Conservation (phyloP, 768 basidiomycete genomes). For the Lentinula aciculospora region DNA sequence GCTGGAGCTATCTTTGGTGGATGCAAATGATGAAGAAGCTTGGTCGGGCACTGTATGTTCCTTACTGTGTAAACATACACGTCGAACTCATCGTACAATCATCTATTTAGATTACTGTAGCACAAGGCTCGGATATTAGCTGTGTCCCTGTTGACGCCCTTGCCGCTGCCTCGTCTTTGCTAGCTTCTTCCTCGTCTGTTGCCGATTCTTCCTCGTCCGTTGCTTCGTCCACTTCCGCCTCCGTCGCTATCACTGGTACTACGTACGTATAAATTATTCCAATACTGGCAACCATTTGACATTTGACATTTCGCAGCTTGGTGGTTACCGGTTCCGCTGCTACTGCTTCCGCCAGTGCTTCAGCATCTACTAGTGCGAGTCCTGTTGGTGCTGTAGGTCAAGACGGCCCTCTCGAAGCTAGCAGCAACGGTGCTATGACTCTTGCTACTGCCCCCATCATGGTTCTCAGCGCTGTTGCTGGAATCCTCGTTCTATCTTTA, state of each 20-base stretch:
- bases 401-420: constrained; percentile 30
- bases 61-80: constrained; percentile 5
- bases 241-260: constrained; percentile 8
- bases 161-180: constrained; percentile 19
- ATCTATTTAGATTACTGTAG: constrained; percentile 31
- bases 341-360: constrained; percentile 9
- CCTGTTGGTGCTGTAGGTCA: constrained; percentile 34
- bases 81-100: no score
- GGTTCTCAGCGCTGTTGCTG: constrained; percentile 34
- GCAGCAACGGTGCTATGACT: constrained; percentile 30
- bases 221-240: constrained; percentile 1
- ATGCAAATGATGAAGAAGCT: constrained; percentile 49
- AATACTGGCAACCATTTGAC: not conserved
- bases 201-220: constrained; percentile 19
- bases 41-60: constrained; percentile 58
- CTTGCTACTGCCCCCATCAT: constrained; percentile 36
- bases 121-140: constrained; percentile 24
- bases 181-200: constrained; percentile 8
- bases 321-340: constrained; percentile 14
- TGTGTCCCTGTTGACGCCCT: constrained; percentile 2
- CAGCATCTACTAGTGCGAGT: constrained; percentile 13
- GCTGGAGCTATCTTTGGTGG: constrained; percentile 49
- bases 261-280: constrained; percentile 11
- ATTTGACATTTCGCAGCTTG: constrained; percentile 12
- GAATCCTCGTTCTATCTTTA: constrained; percentile 18